Evolutionary conservation across 768 basidiomycete species (phyloP), one percentile per base, ranked within the genome.

Genomic region (Psilocybe azurescens): DNA sequence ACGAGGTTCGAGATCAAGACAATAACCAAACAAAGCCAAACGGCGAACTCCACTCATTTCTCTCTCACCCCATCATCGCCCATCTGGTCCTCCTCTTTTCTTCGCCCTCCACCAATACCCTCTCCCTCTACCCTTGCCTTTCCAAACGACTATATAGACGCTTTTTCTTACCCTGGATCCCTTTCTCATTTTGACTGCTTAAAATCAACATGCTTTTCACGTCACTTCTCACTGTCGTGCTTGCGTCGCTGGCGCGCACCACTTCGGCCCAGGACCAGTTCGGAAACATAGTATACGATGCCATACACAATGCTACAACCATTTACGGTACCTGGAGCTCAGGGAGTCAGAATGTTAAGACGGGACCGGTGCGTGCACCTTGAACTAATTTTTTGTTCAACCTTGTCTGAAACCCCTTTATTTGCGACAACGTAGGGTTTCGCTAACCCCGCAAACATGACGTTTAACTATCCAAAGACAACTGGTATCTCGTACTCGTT

Each of bases 401-500:
- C 30, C 32, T 58, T 58, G 56, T 53, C 60, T 55, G 62, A 59
- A 48, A 49, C 46, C 51, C 53, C 54, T 62, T 63, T 63, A 36
- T 44, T 13, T 44, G 41, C 41, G 41, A 44, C 14, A 44, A 44
- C 41, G 41, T 44, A 98, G 95, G 81, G 82, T 59, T 98, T 96
- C 74, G 94, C 90, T 44, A 87, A 91, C 70, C 96, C 97, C 0
- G 83, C 85, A 49, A 93, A 95, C 69, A 77, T 83, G 77, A 81
- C 89, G 3, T 99, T 99, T 77, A 86, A 59, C 36, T 97, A 96
- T 73, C 97, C 97, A 3, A 72, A 72, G 59, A 95, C 86, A 18
- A 93, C 95, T 0, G 97, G 97, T 32, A 83, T 97, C 5, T 89
- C 91, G 4, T 94, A 85, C 73, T 91, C 95, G 32, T 97, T 98